Evolutionary conservation across 495 filamentous ascomycete genomes (phyloP).

Genomic region (Aspergillus avenaceus): DNA sequence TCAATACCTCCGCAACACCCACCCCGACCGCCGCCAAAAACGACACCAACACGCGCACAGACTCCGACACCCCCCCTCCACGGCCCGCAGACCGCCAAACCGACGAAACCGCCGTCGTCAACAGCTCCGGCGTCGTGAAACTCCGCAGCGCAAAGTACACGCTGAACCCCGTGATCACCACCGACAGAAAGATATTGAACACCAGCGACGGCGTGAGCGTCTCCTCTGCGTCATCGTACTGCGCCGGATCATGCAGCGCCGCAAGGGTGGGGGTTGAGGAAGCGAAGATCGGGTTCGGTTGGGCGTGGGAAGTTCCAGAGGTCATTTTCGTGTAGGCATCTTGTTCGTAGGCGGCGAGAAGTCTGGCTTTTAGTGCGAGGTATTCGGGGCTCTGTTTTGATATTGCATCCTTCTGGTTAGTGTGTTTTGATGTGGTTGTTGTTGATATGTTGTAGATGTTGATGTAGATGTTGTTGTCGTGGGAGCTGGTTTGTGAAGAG

Average conservation of each 20-base stretch:
- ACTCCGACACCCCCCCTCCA: slow-evolving; percentile 20
- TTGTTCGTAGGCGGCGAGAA: slow-evolving; percentile 75
- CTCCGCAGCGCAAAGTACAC: slow-evolving; percentile 46
- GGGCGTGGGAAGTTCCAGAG: slow-evolving; percentile 22
- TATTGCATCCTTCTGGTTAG: no score
- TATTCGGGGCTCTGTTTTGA: slow-evolving; percentile 72
- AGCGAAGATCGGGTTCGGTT: slow-evolving; percentile 56
- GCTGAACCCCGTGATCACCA: slow-evolving; percentile 42
- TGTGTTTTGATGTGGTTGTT: not conserved
- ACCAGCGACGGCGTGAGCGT: slow-evolving; percentile 42
- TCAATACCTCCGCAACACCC: slow-evolving; percentile 78
- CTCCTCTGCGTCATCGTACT: slow-evolving; percentile 44
- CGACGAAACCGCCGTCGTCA: slow-evolving; percentile 43
- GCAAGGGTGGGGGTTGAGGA: slow-evolving; percentile 28
- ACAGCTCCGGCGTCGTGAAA: slow-evolving; percentile 47
- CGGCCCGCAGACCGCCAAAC: slow-evolving; percentile 7
- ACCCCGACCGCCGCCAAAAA: slow-evolving; percentile 51
- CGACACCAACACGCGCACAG: slow-evolving; percentile 36
- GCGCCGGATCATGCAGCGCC: slow-evolving; percentile 26
- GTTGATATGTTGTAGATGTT: slow-evolving; percentile 2
- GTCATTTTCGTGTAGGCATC: slow-evolving; percentile 68
- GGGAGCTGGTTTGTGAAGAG: slow-evolving; percentile 1
- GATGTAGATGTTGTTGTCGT: not conserved
- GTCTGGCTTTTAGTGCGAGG: slow-evolving; percentile 80
- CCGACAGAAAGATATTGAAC: slow-evolving; percentile 44